phyloP scores from a whole-genome alignment of 768 basidiomycete species.

The Dentipellis fragilis region DNA sequence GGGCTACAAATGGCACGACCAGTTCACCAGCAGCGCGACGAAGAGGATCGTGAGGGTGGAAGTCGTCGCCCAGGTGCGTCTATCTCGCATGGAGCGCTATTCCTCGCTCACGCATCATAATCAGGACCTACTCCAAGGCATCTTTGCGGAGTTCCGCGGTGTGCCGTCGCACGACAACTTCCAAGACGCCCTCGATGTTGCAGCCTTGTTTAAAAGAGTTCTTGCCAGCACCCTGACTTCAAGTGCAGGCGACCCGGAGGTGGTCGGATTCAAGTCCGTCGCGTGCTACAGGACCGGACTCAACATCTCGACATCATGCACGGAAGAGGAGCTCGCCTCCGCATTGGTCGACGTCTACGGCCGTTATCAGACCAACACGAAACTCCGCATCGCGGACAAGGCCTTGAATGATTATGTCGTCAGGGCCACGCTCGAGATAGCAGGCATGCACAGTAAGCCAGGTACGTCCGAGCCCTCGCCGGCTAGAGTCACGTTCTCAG shows the following conservation, averaged over 20 bases:
- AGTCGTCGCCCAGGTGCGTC: slow-evolving; percentile 54
- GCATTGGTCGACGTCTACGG: not conserved
- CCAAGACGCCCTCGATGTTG: not conserved
- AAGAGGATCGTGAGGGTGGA: slow-evolving; percentile 65
- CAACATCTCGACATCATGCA: slow-evolving; percentile 29
- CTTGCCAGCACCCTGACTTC: slow-evolving; percentile 28
- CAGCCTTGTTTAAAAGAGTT: slow-evolving; percentile 19
- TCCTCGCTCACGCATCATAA: not conserved
- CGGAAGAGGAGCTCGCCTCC: slow-evolving; percentile 11
- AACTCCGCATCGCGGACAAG: slow-evolving; percentile 50
- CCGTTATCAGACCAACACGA: slow-evolving; percentile 19
- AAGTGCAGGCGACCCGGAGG: slow-evolving; percentile 33
- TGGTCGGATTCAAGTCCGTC: slow-evolving; percentile 68
- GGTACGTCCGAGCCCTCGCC: slow-evolving; percentile 28
- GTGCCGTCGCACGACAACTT: not conserved
- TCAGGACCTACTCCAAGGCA: slow-evolving; percentile 18
- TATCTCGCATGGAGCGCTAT: not conserved
- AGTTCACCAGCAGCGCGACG: slow-evolving; percentile 39
- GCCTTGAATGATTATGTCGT: slow-evolving; percentile 60
- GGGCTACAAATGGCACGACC: slow-evolving; percentile 51
- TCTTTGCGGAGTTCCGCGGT: slow-evolving; percentile 6
- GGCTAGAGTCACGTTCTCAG: not conserved
- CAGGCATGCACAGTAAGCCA: slow-evolving; percentile 45
- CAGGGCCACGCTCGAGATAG: slow-evolving; percentile 40
- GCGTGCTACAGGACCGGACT: slow-evolving; percentile 73